These are phyloP conservation scores for Metschnikowia dekortorum DNA, from an alignment of 805 yeast genomes.

Conservation along the genomic window DNA sequence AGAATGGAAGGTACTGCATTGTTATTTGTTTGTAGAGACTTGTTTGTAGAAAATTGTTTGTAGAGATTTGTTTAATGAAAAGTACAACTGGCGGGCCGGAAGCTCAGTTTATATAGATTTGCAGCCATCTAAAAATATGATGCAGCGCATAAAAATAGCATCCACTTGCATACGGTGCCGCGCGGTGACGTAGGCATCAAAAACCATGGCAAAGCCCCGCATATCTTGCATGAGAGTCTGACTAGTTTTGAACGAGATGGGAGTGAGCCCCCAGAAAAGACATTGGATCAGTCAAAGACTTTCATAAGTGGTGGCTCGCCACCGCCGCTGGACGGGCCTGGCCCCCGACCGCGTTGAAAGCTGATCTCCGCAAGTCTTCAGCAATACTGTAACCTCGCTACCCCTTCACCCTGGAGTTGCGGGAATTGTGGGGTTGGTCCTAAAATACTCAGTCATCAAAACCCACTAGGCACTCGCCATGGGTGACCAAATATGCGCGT, in stretches of 20 bases:
- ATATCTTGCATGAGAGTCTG: neutral
- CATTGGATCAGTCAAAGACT: neutral
- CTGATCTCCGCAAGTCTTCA: too few species aligned
- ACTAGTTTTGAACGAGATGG: neutral
- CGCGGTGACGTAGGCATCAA: neutral
- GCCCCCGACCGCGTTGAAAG: too few species aligned
- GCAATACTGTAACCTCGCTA: too few species aligned
- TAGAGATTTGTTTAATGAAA: neutral
- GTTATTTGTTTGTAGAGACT: neutral
- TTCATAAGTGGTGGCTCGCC: too few species aligned
- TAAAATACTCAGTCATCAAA: too few species aligned
- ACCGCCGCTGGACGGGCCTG: too few species aligned
- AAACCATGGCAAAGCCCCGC: neutral
- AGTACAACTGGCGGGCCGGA: too few species aligned
- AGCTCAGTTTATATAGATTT: neutral
- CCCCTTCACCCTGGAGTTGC: too few species aligned
- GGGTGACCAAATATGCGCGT: too few species aligned
- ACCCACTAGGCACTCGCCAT: too few species aligned
- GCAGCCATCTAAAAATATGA: neutral
- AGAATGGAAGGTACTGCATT: neutral
- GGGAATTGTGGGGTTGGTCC: too few species aligned
- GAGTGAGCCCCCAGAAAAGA: neutral
- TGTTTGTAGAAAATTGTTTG: neutral
- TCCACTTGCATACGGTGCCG: neutral
- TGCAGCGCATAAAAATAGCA: neutral